Base-by-base conservation (phyloP, 768 basidiomycete genomes). In the Auricularia sp. region DNA sequence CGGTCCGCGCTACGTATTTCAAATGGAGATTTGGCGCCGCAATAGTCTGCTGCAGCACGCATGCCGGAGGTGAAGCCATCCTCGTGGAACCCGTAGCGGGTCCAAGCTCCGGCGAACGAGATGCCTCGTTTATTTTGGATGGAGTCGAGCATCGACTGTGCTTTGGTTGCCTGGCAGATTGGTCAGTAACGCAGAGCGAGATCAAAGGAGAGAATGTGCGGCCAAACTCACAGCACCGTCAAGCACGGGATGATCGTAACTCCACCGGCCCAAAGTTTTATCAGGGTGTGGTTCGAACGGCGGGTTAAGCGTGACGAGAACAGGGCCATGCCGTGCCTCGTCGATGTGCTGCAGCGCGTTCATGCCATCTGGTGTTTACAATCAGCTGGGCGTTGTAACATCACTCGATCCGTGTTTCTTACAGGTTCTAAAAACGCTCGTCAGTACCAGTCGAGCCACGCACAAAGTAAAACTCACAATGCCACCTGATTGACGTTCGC, bases 61-160 rank as follows among this genome's bases (percentile, higher is more conserved):
- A 81, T 69, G 7, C 80, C 80, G 1, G 77, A 75, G 2, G 80
- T 74, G 71, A 90, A 90, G 2, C 86, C 88, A 70, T 90, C 90
- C 74, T 91, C 88, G 74, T 92, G 89, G 78, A 91, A 90, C 18
- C 88, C 89, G 68, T 89, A 90, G 64, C 83, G 83, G 56, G 85
- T 79, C 77, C 86, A 91, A 33, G 89, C 89, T 10, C 88, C 87
- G 1, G 81, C 87, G 70, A 80, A 87, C 7, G 85, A 80, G 67
- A 90, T 80, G 3, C 81, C 80, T 8, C 86, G 80, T 58, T 69
- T 79, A 68, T 83, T 82, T 73, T 91, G 88, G 64, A 90, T 90
- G 16, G 70, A 71, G 61, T 71, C 71, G 71, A 90, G 80, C 33
- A 77, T 75, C 8, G 71, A 67, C 69, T 89, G 87, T 0, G 85